Percentiles rank a stretch among this genome's conserved stretches.
Evolutionary conservation across 331 rosid genomes (phyloP).

Genomic region (Arachis monticola): DNA sequence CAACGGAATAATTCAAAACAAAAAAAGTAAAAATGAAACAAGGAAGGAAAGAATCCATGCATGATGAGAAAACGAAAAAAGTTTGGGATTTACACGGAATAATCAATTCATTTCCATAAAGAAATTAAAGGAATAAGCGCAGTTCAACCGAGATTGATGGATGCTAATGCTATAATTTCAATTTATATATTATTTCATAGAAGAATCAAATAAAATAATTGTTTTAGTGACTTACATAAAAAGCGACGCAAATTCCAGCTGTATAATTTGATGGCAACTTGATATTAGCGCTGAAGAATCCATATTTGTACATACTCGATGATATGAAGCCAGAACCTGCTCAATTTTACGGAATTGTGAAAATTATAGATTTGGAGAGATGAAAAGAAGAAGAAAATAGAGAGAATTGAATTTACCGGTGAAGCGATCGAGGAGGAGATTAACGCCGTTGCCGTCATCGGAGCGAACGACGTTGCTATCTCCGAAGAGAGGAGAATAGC

Average conservation of each 20-base stretch:
- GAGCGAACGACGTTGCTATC: constrained; percentile 80
- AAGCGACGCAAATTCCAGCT: constrained; percentile 91
- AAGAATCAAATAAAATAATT: not conserved
- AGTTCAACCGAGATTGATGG: not conserved
- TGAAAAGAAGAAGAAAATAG: too few species aligned
- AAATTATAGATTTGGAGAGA: too few species aligned
- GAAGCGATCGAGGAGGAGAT: constrained; percentile 86
- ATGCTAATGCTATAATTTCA: not conserved
- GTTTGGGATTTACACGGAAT: not conserved
- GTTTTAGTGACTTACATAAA: constrained; percentile 62
- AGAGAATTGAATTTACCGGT: constrained; percentile 54
- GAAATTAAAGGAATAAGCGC: not conserved
- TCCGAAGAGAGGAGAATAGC: constrained; percentile 74
- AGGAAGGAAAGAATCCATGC: constrained; percentile 33
- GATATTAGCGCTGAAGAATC: constrained; percentile 91
- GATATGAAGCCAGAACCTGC: constrained; percentile 90
- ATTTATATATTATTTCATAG: not conserved
- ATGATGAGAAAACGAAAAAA: constrained; percentile 7
- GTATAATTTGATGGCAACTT: constrained; percentile 90
- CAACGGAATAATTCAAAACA: not conserved
- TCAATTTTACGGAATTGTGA: too few species aligned
- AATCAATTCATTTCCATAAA: not conserved
- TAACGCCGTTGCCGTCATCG: constrained; percentile 73
- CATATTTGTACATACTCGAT: constrained; percentile 76
- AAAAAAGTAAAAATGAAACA: not conserved